Percentiles rank a stretch among this genome's conserved stretches.
Conservation (phyloP, 305 asterid genomes). For the Fraxinus paxiana region DNA sequence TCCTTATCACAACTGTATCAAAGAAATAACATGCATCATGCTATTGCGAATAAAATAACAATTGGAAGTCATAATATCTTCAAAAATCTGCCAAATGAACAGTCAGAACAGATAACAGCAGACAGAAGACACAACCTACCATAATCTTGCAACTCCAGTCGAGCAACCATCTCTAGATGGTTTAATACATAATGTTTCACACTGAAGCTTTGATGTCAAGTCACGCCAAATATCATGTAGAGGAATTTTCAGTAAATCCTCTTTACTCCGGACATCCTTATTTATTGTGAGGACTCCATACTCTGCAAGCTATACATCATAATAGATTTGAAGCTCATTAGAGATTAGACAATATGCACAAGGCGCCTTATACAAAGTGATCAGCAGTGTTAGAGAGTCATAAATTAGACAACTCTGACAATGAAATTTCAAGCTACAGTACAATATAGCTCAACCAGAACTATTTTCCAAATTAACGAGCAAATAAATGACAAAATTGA, state of each 20-base stretch:
- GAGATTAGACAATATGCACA: background rate
- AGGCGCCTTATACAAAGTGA: background rate
- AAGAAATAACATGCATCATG: conserved; percentile 15
- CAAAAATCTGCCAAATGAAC: background rate
- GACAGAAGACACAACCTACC: conserved; percentile 36
- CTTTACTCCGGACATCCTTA: conserved; percentile 59
- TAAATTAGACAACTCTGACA: background rate
- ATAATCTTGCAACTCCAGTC: conserved; percentile 86
- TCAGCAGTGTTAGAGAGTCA: background rate
- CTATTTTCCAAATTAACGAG: background rate
- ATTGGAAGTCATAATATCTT: background rate
- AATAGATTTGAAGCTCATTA: conserved; percentile 19
- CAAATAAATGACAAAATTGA: background rate
- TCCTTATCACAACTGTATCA: conserved; percentile 59
- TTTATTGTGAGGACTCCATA: conserved; percentile 72
- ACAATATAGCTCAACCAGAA: background rate
- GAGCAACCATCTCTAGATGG: conserved; percentile 96
- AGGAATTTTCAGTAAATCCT: conserved; percentile 45
- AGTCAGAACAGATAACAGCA: conserved; percentile 7
- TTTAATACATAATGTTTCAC: conserved; percentile 66
- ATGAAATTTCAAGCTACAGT: background rate
- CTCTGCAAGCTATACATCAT: conserved; percentile 54
- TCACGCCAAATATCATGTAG: conserved; percentile 57
- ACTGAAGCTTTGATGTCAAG: conserved; percentile 58
- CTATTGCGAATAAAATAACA: conserved; percentile 1